Evolutionary conservation across 768 basidiomycete species (phyloP), one percentile per base, ranked within the genome.

Genomic region (Gloeopeniophorella convolvens): DNA sequence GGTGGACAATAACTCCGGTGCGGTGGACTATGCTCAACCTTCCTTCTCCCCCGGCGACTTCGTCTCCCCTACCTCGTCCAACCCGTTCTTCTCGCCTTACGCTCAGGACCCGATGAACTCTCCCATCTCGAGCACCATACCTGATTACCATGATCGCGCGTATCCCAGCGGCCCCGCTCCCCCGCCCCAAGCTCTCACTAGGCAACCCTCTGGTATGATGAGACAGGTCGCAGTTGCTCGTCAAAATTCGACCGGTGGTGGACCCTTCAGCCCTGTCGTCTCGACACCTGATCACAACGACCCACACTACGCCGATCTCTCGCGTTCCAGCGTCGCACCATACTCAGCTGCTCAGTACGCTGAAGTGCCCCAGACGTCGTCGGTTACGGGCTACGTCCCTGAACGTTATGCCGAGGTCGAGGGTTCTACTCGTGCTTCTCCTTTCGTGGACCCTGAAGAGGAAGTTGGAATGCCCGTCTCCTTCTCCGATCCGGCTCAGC

Each of bases 341-440:
- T 85, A 74, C 73, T 86, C 89, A 60, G 85, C 82, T 33, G 74
- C 72, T 0, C 87, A 89, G 62, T 88, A 88, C 59, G 77, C 72
- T 16, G 85, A 83, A 59, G 86, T 87, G 48, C 77, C 82, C 5
- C 70, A 74, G 58, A 75, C 63, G 7, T 62, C 63, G 4, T 42
- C 49, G 9, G 52, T 51, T 34, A 44, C 67, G 23, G 42, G 53
- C 34, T 55, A 51, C 1, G 55, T 56, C 37, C 48, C 54, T 36
- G 65, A 54, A 39, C 24, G 36, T 31, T 31, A 39, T 27, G 41
- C 33, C 26, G 27, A 6, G 35, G 31, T 35, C n/a, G 34, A 55
- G 32, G 40, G 49, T 28, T 42, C 54, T 6, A 43, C 58, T 46
- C 50, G 54, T 9, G 59, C 55, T 23, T 63, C 65, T n/a, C 64